Evolutionary conservation across 495 filamentous ascomycete species (phyloP).

Genomic region (Penicillium soppii): DNA sequence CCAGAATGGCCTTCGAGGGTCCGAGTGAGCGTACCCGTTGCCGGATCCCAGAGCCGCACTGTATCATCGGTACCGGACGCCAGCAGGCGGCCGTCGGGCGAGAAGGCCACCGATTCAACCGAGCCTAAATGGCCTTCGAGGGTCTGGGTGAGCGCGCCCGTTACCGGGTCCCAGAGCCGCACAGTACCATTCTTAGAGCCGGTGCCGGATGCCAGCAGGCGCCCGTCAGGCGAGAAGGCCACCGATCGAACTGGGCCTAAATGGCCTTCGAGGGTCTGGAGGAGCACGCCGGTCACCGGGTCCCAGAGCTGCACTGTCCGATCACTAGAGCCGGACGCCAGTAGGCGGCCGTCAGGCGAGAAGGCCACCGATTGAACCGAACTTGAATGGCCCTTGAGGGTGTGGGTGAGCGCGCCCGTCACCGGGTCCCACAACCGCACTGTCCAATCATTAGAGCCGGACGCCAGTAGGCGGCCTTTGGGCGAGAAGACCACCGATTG

Average conservation of each 20-base stretch:
- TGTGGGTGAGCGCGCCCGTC: too few species aligned
- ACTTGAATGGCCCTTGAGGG: neutral
- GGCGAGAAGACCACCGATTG: slow-evolving; percentile 11
- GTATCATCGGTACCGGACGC: slow-evolving; percentile 28
- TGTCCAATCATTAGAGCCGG: neutral
- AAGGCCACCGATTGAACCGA: slow-evolving; percentile 15
- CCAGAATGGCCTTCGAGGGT: slow-evolving; percentile 21
- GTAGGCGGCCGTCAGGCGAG: slow-evolving; percentile 19
- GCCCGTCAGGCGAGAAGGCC: slow-evolving; percentile 28
- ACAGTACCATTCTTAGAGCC: neutral
- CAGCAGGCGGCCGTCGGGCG: slow-evolving; percentile 20
- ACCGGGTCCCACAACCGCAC: neutral
- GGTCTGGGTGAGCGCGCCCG: neutral
- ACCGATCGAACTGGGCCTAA: slow-evolving; percentile 12
- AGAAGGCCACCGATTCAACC: neutral
- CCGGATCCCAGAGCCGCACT: slow-evolving; percentile 34
- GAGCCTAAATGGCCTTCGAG: neutral
- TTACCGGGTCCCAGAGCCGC: neutral
- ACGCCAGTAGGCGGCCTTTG: neutral
- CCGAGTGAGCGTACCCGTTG: slow-evolving; percentile 11
- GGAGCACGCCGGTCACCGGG: neutral
- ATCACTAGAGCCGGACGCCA: slow-evolving; percentile 21
- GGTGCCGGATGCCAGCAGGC: slow-evolving; percentile 20
- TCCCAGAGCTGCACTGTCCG: slow-evolving; percentile 29
- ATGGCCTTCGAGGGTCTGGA: slow-evolving; percentile 15